These are phyloP conservation scores for Dendrobium nobile DNA, from an alignment of 106 monocot species.

Conservation along the genomic window DNA sequence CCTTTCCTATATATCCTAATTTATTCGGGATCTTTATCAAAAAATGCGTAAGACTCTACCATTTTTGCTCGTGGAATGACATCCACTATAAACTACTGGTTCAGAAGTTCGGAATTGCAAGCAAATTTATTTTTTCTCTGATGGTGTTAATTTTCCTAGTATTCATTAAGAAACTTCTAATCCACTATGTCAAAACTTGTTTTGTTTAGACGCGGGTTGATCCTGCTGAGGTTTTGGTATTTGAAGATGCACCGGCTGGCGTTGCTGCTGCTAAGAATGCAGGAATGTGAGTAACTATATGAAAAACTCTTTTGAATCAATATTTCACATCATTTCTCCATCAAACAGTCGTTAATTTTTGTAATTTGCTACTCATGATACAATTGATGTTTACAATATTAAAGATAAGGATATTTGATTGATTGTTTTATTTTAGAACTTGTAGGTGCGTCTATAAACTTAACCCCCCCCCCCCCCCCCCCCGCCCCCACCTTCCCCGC, in stretches of 20 bases:
- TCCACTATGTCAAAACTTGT: background rate
- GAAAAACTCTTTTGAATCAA: background rate
- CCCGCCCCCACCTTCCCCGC: too few relatives aligned
- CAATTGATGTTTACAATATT: background rate
- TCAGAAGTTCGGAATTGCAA: background rate
- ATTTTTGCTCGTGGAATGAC: background rate
- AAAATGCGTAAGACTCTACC: background rate
- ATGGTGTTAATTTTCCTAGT: background rate
- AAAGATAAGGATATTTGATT: too few relatives aligned
- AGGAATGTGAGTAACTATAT: conserved; percentile 51
- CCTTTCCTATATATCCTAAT: background rate
- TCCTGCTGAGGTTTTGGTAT: conserved; percentile 53
- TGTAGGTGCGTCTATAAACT: too few relatives aligned
- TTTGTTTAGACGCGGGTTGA: conserved; percentile 31
- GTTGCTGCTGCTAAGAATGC: conserved; percentile 71
- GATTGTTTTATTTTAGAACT: too few relatives aligned
- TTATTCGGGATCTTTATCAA: background rate
- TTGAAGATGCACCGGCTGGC: conserved; percentile 75
- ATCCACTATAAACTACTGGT: background rate
- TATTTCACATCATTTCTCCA: background rate
- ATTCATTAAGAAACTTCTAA: background rate
- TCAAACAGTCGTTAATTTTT: background rate
- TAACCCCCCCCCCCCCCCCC: too few relatives aligned
- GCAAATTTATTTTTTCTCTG: background rate
- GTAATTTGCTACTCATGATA: background rate